Conservation (phyloP, 371 early-diverging fungal genomes). For the Rhizopus arrhizus region DNA sequence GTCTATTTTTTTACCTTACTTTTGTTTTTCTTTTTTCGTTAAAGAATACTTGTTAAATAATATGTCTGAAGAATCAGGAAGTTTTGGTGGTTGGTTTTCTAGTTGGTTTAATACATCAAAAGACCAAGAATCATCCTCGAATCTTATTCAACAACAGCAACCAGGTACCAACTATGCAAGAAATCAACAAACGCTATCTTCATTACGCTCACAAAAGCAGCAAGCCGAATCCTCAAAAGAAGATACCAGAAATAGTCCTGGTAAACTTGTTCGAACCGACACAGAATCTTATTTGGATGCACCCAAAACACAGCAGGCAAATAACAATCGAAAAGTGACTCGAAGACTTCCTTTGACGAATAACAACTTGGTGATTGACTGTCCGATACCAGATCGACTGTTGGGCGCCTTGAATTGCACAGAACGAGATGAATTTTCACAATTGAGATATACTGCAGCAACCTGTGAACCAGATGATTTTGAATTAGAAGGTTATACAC, state of each 20-base stretch:
- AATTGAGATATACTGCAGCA: constrained; percentile 77
- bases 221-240: not conserved
- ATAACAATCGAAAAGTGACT: constrained; percentile 17
- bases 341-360: constrained; percentile 60
- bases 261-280: too few relatives aligned
- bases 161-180: constrained; percentile 16
- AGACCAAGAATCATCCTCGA: constrained; percentile 6
- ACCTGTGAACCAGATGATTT: constrained; percentile 85
- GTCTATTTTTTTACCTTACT: not conserved
- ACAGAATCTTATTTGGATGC: constrained; percentile 25
- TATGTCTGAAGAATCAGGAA: constrained; percentile 6
- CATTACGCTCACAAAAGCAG: constrained; percentile 17
- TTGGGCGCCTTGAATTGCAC: constrained; percentile 28
- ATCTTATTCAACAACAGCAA: not conserved
- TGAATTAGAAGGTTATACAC: constrained; percentile 64
- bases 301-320: constrained; percentile 5
- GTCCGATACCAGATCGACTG: constrained; percentile 66
- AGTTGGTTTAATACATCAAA: constrained; percentile 16
- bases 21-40: not conserved
- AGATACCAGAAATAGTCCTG: too few relatives aligned
- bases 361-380: constrained; percentile 72
- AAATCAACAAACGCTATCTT: constrained; percentile 25
- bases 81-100: constrained; percentile 22
- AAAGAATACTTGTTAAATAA: not conserved
- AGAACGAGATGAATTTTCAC: constrained; percentile 65